Conservation (phyloP, 129 eudicot genomes). For the Gnaphalium uliginosum region DNA sequence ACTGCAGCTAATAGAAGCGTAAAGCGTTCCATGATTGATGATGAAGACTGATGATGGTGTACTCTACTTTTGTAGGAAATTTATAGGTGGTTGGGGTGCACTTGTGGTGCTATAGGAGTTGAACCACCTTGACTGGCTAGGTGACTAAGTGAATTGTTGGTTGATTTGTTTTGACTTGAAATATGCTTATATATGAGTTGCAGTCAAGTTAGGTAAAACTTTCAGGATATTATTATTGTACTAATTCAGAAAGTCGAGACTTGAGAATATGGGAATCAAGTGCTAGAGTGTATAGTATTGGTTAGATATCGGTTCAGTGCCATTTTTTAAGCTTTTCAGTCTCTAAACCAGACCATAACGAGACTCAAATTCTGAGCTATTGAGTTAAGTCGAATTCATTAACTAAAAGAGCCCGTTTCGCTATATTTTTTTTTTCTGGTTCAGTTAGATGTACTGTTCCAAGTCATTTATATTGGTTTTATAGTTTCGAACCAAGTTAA, state of each 20-base stretch:
- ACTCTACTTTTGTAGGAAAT: conserved; percentile 4
- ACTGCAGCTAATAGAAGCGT: neutral
- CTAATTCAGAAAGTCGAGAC: neutral
- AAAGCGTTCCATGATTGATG: conserved; percentile 20
- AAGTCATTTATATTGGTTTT: neutral
- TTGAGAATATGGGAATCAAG: neutral
- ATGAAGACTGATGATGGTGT: neutral
- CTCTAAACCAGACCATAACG: neutral
- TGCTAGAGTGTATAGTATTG: neutral
- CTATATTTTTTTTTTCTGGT: too few relatives aligned
- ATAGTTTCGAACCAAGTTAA: too few relatives aligned
- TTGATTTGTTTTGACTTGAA: conserved; percentile 36
- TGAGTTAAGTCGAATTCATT: too few relatives aligned
- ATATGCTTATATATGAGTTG: conserved; percentile 8
- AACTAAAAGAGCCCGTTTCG: too few relatives aligned
- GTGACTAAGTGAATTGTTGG: conserved; percentile 29
- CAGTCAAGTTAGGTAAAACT: conserved; percentile 31
- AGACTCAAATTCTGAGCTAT: too few relatives aligned
- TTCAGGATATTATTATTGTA: neutral
- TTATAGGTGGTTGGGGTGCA: conserved; percentile 16
- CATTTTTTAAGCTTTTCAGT: too few relatives aligned
- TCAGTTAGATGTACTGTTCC: neutral
- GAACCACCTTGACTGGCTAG: conserved; percentile 40
- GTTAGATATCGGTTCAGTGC: too few relatives aligned
- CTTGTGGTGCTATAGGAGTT: conserved; percentile 24